phyloP scores from a whole-genome alignment of 2,329 filamentous ascomycete species.

The Penicillium sp. region DNA sequence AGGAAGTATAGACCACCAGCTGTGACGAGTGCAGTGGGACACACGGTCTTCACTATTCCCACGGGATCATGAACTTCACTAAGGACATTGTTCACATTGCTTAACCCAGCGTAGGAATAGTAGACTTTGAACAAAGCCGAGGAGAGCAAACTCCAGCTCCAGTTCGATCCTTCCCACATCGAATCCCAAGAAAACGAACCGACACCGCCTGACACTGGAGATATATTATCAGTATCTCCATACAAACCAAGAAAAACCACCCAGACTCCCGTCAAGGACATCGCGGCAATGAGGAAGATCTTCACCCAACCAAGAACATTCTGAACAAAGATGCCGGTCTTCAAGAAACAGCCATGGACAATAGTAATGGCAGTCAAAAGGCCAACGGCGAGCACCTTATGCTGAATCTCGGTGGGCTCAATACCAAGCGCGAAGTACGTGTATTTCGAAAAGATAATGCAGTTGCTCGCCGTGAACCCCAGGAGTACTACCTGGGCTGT shows the following conservation, averaged over 20 bases:
- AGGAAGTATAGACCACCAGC: constrained; percentile 66
- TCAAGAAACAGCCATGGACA: constrained; percentile 59
- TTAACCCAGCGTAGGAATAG: constrained; percentile 67
- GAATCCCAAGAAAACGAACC: constrained; percentile 48
- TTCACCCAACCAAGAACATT: constrained; percentile 65
- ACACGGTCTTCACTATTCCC: constrained; percentile 63
- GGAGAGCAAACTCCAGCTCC: constrained; percentile 67
- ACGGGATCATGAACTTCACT: constrained; percentile 71
- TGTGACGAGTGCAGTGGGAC: constrained; percentile 59
- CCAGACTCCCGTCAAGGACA: constrained; percentile 61
- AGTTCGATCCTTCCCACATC: constrained; percentile 65
- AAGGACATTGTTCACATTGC: constrained; percentile 68
- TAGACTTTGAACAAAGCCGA: constrained; percentile 64
- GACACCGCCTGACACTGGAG: not conserved
- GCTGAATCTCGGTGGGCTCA: constrained; percentile 51
- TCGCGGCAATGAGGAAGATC: constrained; percentile 59
- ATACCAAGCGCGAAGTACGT: constrained; percentile 59
- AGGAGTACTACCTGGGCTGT: constrained; percentile 64
- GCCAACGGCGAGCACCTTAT: constrained; percentile 58
- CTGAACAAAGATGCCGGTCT: constrained; percentile 59
- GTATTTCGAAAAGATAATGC: constrained; percentile 68
- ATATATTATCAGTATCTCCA: constrained; percentile 10
- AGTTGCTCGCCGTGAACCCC: constrained; percentile 69
- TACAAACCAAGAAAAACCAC: constrained; percentile 53
- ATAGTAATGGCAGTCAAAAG: constrained; percentile 59